Conservation (phyloP, 208 protist species). For the Spongospora subterranea region DNA sequence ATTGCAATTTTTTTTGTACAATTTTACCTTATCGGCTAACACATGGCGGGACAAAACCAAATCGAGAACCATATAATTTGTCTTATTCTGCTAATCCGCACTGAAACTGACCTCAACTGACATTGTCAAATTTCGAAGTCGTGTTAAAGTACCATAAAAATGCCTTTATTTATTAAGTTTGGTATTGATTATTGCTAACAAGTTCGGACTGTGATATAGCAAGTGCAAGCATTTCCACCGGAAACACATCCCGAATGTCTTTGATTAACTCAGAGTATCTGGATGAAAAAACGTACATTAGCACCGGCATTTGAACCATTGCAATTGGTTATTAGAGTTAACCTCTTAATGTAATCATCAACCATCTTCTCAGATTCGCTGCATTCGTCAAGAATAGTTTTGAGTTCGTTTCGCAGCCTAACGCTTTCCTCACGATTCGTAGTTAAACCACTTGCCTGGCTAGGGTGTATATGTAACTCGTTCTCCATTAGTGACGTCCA, state of each 20-base stretch:
- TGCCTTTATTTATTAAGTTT: too few species aligned
- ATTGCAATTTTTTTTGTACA: too few species aligned
- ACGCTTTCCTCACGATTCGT: not conserved
- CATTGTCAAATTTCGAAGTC: too few species aligned
- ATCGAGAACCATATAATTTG: too few species aligned
- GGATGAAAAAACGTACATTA: not conserved
- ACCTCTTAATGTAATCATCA: not conserved
- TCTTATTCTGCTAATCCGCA: too few species aligned
- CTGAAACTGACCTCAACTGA: too few species aligned
- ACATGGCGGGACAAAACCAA: too few species aligned
- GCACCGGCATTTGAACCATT: not conserved
- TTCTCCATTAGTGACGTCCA: slow-evolving; percentile 13
- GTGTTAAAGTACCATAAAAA: too few species aligned
- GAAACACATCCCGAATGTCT: not conserved
- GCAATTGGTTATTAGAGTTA: not conserved
- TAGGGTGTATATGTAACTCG: not conserved
- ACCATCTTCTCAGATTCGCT: not conserved
- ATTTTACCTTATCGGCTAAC: too few species aligned
- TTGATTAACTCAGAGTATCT: not conserved
- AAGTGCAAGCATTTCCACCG: not conserved
- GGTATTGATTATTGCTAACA: too few species aligned
- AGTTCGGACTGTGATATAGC: not conserved
- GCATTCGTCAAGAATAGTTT: not conserved
- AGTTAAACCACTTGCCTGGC: not conserved
- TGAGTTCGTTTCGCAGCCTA: slow-evolving; percentile 24